These are phyloP conservation scores for Microbotryum silenes-acaulis DNA, from an alignment of 1,284 basidiomycete genomes.

Conservation along the genomic window DNA sequence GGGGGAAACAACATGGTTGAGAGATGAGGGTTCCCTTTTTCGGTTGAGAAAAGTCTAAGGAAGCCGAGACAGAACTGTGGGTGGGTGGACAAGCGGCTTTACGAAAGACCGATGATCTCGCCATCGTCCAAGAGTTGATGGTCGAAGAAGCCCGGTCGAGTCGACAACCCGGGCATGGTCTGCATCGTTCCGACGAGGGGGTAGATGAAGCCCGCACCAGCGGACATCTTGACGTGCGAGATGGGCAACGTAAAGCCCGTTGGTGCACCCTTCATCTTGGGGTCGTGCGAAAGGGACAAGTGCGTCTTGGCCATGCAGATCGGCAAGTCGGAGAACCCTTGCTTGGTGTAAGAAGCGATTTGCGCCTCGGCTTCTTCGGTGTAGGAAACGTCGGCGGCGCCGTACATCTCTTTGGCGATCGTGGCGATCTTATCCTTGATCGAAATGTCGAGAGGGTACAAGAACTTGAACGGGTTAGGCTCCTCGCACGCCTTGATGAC, in stretches of 20 bases:
- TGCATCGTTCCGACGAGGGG: conserved; percentile 71
- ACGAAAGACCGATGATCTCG: conserved; percentile 42
- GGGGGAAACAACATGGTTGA: too few species aligned
- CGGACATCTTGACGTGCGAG: conserved; percentile 76
- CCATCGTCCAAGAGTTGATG: conserved; percentile 37
- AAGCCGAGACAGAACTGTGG: too few species aligned
- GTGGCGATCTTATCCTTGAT: conserved; percentile 80
- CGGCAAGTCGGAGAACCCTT: conserved; percentile 72
- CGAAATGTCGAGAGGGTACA: conserved; percentile 65
- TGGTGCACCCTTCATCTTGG: conserved; percentile 82
- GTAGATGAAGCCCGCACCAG: conserved; percentile 93
- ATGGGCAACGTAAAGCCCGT: conserved; percentile 90
- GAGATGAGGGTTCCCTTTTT: too few species aligned
- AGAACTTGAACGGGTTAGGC: conserved; percentile 70
- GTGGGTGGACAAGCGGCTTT: not conserved
- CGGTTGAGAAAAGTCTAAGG: too few species aligned
- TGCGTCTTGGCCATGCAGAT: conserved; percentile 83
- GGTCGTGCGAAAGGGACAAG: conserved; percentile 89
- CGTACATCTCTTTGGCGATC: conserved; percentile 83
- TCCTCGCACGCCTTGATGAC: conserved; percentile 71
- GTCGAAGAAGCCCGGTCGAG: conserved; percentile 59
- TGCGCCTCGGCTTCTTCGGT: conserved; percentile 69
- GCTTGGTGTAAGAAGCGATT: conserved; percentile 82
- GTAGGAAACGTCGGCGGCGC: conserved; percentile 68
- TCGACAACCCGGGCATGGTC: conserved; percentile 94